These are phyloP conservation scores for Vitis hybrid DNA, from an alignment of 177 flowering plant genomes.

Conservation along the genomic window DNA sequence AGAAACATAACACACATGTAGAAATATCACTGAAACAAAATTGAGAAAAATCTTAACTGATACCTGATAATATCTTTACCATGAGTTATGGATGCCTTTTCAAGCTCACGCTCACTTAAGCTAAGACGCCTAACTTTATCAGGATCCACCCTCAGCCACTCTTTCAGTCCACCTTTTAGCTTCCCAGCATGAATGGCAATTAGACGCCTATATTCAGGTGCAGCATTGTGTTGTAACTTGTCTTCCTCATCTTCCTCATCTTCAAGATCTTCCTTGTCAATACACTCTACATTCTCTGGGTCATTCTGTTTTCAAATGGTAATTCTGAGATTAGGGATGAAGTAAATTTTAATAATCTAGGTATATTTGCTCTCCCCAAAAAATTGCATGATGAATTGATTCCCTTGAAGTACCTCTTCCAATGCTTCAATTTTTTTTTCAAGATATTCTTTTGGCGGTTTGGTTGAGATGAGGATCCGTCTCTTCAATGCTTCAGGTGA, in stretches of 20 bases:
- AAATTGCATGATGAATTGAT: conserved; percentile 9
- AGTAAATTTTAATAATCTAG: no score
- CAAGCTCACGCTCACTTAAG: conserved; percentile 35
- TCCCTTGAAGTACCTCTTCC: conserved; percentile 7
- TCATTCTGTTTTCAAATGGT: conserved; percentile 16
- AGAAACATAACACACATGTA: no score
- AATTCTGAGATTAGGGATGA: no score
- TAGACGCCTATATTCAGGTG: conserved; percentile 32
- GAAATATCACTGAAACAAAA: no score
- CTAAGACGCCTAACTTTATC: conserved; percentile 11
- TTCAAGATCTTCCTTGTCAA: no score
- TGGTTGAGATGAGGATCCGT: conserved; percentile 32
- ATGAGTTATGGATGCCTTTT: conserved; percentile 34
- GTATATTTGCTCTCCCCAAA: no score
- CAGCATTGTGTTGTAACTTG: conserved; percentile 18
- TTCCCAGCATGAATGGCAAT: conserved; percentile 14
- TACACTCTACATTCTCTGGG: conserved; percentile 14
- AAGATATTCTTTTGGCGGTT: conserved; percentile 38
- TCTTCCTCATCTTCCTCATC: conserved; percentile 5
- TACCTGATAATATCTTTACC: conserved; percentile 38
- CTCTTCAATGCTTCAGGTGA: conserved; percentile 40
- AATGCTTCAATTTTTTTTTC: conserved; percentile 14
- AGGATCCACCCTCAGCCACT: conserved; percentile 25
- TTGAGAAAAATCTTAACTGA: not conserved
- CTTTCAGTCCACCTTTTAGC: conserved; percentile 29